These are phyloP conservation scores for Imleria badia DNA, from an alignment of 768 basidiomycete genomes.

Conservation along the genomic window DNA sequence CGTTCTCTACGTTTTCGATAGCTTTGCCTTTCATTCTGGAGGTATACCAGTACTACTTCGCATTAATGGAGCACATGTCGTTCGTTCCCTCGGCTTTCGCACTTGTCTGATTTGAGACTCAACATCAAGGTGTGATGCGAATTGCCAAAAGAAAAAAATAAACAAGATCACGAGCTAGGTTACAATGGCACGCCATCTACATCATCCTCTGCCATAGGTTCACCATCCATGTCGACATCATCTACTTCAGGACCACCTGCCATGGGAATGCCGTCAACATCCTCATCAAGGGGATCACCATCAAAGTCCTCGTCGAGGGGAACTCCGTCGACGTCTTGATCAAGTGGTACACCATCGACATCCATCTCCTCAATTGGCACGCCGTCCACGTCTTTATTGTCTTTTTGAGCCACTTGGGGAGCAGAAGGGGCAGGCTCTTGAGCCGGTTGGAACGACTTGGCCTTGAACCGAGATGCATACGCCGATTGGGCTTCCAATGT, in stretches of 20 bases:
- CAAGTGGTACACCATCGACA: conserved; percentile 48
- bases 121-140: neutral
- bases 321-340: conserved; percentile 39
- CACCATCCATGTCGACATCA: conserved; percentile 26
- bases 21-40: neutral
- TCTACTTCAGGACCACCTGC: conserved; percentile 15
- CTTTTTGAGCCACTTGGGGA: conserved; percentile 33
- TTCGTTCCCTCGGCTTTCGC: neutral
- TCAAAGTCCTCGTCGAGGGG: conserved; percentile 33
- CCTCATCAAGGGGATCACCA: conserved; percentile 30
- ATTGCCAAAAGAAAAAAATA: neutral
- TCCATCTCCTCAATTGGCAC: conserved; percentile 50
- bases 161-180: neutral
- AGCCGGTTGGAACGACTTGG: conserved; percentile 75
- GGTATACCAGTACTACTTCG: neutral
- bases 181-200: conserved; percentile 41
- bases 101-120: neutral
- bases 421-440: conserved; percentile 36
- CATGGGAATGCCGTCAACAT: conserved; percentile 42
- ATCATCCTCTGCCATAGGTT: conserved; percentile 34
- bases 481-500: conserved; percentile 29
- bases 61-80: neutral
- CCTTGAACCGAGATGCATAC: conserved; percentile 68
- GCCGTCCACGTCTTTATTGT: conserved; percentile 53
- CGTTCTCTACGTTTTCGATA: neutral